Base-by-base conservation (phyloP, 139 green algal genomes). In the Chlamydomonas incerta region DNA sequence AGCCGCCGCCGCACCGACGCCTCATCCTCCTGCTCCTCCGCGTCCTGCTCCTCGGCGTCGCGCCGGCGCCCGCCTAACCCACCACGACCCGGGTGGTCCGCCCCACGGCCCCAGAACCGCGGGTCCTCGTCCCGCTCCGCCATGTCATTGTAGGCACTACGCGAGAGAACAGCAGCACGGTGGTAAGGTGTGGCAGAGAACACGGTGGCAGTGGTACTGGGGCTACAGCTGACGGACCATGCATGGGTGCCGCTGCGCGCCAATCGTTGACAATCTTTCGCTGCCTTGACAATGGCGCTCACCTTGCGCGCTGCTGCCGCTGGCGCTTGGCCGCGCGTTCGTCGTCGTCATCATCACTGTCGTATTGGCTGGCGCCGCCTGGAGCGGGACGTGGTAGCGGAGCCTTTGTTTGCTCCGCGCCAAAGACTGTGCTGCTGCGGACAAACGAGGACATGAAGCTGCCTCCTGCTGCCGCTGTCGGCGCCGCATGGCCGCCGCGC, bases 381-480 rank as follows among this genome's bases (percentile, higher is more conserved):
- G 41, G 1, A 50, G 72, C 31, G 58, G 58, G 11, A 50, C 41
- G 6, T n/a, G n/a, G n/a, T n/a, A 14, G 29, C n/a, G 29, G 63
- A 14, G 37, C 26, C n/a, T 57, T 67, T 9, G 65, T 24, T 28
- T 35, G 41, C 55, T 85, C 79, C 0, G 31, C 46, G 24, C 47
- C 66, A 29, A 85, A 85, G 8, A 13, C 33, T 24, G 65, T 75
- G n/a, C 21, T 69, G 3, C 65, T 76, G 0, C 31, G n/a, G 24
- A 85, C 79, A 55, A 85, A 85, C 24, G 79, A 37, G n/a, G n/a
- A 23, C 14, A 37, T 37, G 63, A 70, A 37, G 63, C 63, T 41
- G 63, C 29, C 24, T 23, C 24, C 60, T 23, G 60, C 60, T 23
- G 3, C 60, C 24, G 60, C 1, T 23, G 3, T 23, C 60, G 60